Percentiles rank a stretch among this genome's conserved stretches.
Conservation (phyloP, 352 stramenopile species). For the Phytophthora nicotianae region DNA sequence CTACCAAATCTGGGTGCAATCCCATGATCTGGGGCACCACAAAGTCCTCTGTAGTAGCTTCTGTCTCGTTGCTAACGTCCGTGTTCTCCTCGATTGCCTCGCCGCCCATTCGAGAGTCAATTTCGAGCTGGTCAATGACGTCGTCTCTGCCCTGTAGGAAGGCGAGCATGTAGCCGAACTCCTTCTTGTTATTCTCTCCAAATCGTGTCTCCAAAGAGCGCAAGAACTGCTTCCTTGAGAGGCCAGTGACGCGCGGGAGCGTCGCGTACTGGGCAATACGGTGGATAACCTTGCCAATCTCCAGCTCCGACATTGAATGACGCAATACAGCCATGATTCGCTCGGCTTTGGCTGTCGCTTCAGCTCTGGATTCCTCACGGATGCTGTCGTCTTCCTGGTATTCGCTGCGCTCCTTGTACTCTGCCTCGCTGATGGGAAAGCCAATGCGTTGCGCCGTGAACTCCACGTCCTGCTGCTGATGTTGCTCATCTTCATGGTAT, state of each 20-base stretch:
- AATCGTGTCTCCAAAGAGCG: conserved; percentile 75
- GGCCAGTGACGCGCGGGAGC: conserved; percentile 69
- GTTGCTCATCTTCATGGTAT: conserved; percentile 34
- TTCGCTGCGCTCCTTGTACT: conserved; percentile 47
- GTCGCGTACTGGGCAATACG: conserved; percentile 82
- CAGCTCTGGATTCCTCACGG: conserved; percentile 71
- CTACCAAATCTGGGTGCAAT: conserved; percentile 72
- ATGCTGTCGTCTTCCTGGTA: conserved; percentile 48
- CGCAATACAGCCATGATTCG: conserved; percentile 77
- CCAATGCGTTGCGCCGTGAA: conserved; percentile 80
- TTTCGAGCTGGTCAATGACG: conserved; percentile 67
- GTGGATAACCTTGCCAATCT: conserved; percentile 84
- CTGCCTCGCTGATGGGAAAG: conserved; percentile 53
- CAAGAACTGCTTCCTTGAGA: conserved; percentile 83
- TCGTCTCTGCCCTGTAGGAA: conserved; percentile 79
- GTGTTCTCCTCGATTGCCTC: conserved; percentile 1
- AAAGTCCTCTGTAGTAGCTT: conserved; percentile 34
- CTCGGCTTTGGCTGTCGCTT: conserved; percentile 76
- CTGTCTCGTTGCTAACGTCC: neutral
- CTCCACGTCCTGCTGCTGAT: conserved; percentile 52
- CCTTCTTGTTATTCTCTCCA: conserved; percentile 53
- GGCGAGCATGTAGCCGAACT: conserved; percentile 73
- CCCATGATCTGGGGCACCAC: conserved; percentile 78
- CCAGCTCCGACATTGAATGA: conserved; percentile 84
- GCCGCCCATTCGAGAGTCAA: conserved; percentile 41